Evolutionary conservation across 192 early-diverging fungal genomes (phyloP), one percentile per base, ranked within the genome.

Genomic region (Backusella macrospora): DNA sequence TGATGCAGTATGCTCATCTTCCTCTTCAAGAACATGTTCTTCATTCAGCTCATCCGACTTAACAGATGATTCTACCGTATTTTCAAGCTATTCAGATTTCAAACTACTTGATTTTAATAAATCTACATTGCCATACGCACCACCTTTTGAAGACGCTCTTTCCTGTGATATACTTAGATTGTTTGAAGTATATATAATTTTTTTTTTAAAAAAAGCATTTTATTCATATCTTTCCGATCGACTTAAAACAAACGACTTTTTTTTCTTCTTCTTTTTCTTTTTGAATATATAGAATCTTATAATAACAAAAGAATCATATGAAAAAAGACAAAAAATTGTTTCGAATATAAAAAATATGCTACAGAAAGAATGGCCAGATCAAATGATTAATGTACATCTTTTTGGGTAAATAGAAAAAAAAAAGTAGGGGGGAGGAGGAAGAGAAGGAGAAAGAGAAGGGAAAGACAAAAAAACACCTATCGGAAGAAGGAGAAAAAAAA

Each of bases 141-240:
- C 49, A 23, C 49, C 49, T 23, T 55, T 55, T 55, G 49, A 55
- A 55, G 49, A 55, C 23, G 23, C 9, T 9, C 49, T 55, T 23
- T 55, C 49, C 18, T 55, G 49, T 12, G 49, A 55, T 55, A 55
- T 55, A 21, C 49, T 55, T 12, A 55, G 21, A 55, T 55, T 55
- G 13, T 55, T 21, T 55, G 49, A 55, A 21, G 49, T 55, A 23
- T 21, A 55, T 18, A 52, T 52, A 7, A 7, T 21, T 52, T 52
- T 8, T 6, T 52, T 18, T 47, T 10, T 7, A 18, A 8, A 21
- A 18, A 52, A 21, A 52, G 16, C 18, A 18, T 16, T 52, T 18
- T 3, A 52, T 18, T 18, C 18, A 18, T 15, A 52, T 6, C 40
- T 42, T 6, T 42, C 7, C 40, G 40, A 7, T 42, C 4, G 40